Conservation (phyloP, 2,329 filamentous ascomycete genomes). For the Fusarium xylarioides region DNA sequence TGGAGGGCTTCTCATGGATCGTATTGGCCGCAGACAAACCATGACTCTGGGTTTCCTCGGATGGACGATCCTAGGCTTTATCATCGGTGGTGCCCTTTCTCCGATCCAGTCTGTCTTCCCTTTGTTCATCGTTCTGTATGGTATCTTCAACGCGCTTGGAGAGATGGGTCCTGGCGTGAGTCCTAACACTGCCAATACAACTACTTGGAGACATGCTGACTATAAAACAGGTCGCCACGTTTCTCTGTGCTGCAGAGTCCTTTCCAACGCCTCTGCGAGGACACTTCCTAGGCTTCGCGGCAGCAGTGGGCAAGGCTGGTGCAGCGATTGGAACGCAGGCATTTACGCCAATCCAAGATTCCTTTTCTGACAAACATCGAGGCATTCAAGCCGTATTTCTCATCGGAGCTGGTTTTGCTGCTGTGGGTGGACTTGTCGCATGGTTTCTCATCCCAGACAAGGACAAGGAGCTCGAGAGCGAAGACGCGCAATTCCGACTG, state of each 20-base stretch:
- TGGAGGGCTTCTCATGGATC: background rate
- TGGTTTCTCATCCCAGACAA: background rate
- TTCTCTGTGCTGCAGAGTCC: background rate
- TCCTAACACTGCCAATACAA: accelerated
- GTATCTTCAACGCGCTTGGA: background rate
- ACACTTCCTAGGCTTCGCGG: background rate
- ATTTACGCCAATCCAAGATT: background rate
- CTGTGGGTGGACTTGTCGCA: background rate
- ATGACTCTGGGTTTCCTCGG: background rate
- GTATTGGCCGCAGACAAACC: background rate
- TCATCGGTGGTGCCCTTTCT: background rate
- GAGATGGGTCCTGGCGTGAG: background rate
- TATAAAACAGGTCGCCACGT: background rate
- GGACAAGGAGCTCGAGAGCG: background rate
- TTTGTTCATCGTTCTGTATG: background rate
- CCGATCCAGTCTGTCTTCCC: background rate
- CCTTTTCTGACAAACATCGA: background rate
- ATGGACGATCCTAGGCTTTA: background rate
- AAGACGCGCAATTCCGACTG: background rate
- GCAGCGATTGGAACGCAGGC: background rate
- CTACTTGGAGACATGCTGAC: background rate
- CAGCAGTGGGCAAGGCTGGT: background rate
- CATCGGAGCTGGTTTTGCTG: background rate
- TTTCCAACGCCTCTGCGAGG: background rate
- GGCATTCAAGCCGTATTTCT: background rate